Conservation (phyloP, 768 basidiomycete genomes). For the Panus rudis region DNA sequence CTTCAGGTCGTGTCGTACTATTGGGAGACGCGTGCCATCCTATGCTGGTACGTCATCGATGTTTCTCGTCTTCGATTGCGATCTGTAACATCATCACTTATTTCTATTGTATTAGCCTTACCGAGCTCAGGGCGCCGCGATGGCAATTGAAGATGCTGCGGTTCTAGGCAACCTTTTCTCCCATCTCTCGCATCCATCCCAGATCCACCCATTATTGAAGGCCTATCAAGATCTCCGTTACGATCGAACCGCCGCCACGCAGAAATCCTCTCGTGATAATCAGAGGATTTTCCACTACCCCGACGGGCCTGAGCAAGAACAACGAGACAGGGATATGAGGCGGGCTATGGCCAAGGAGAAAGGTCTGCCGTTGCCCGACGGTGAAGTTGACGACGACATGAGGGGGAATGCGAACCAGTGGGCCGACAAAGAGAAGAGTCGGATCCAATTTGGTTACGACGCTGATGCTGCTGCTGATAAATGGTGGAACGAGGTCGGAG, state of each 20-base stretch:
- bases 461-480: conserved; percentile 42
- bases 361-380: conserved; percentile 24
- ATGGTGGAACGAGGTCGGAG: conserved; percentile 39
- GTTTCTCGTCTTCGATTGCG: neutral
- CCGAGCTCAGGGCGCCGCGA: conserved; percentile 36
- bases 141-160: conserved; percentile 45
- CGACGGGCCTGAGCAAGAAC: conserved; percentile 46
- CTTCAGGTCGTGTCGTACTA: conserved; percentile 26
- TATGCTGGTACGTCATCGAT: conserved; percentile 28
- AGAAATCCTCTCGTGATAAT: conserved; percentile 42
- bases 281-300: conserved; percentile 48
- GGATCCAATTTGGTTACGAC: conserved; percentile 45
- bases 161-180: conserved; percentile 43
- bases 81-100: neutral
- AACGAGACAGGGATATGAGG: conserved; percentile 45
- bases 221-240: conserved; percentile 49
- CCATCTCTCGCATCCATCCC: conserved; percentile 31
- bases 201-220: conserved; percentile 38
- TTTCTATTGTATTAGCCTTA: conserved; percentile 25
- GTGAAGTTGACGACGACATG: conserved; percentile 6
- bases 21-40: conserved; percentile 38
- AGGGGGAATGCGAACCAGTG: conserved; percentile 45
- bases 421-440: conserved; percentile 48
- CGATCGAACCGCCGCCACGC: conserved; percentile 41
- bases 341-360: conserved; percentile 39